Conservation (phyloP, 352 stramenopile genomes). For the Phytopythium mirpurense region DNA sequence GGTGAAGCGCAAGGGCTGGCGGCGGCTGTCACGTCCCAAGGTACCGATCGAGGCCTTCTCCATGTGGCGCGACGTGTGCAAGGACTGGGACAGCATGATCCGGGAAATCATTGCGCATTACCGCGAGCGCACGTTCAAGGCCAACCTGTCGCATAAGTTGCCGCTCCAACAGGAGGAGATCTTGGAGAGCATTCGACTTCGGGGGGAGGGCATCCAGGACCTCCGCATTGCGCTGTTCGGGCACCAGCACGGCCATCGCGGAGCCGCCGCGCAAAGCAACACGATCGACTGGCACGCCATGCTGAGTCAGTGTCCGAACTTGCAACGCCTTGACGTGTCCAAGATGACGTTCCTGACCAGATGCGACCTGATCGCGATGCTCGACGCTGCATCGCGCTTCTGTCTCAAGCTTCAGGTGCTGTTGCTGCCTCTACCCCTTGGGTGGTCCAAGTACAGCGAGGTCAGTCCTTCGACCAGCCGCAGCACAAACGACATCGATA, state of each 20-base stretch:
- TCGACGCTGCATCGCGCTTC: slow-evolving; percentile 27
- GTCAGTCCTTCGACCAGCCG: neutral
- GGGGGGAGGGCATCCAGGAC: slow-evolving; percentile 25
- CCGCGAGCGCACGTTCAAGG: slow-evolving; percentile 31
- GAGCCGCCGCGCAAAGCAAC: slow-evolving; percentile 7
- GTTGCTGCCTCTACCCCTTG: slow-evolving; percentile 32
- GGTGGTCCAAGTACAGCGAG: slow-evolving; percentile 29
- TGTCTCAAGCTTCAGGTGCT: slow-evolving; percentile 45
- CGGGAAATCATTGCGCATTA: slow-evolving; percentile 37
- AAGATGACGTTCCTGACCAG: slow-evolving; percentile 47
- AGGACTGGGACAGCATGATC: slow-evolving; percentile 42
- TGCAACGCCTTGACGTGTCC: slow-evolving; percentile 43
- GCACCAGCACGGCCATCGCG: slow-evolving; percentile 14
- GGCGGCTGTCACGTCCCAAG: slow-evolving; percentile 29
- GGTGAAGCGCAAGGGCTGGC: slow-evolving; percentile 38
- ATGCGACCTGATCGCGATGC: slow-evolving; percentile 25
- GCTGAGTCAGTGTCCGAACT: slow-evolving; percentile 28
- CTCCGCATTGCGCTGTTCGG: slow-evolving; percentile 45
- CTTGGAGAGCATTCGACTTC: slow-evolving; percentile 10
- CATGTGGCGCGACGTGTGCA: slow-evolving; percentile 36
- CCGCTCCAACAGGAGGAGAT: slow-evolving; percentile 18
- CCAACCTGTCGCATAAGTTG: slow-evolving; percentile 46
- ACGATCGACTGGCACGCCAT: slow-evolving; percentile 33
- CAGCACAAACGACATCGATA: slow-evolving; percentile 13
- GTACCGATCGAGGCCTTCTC: slow-evolving; percentile 29